phyloP scores from a whole-genome alignment of 345 rosid species.

The Angophora floribunda region DNA sequence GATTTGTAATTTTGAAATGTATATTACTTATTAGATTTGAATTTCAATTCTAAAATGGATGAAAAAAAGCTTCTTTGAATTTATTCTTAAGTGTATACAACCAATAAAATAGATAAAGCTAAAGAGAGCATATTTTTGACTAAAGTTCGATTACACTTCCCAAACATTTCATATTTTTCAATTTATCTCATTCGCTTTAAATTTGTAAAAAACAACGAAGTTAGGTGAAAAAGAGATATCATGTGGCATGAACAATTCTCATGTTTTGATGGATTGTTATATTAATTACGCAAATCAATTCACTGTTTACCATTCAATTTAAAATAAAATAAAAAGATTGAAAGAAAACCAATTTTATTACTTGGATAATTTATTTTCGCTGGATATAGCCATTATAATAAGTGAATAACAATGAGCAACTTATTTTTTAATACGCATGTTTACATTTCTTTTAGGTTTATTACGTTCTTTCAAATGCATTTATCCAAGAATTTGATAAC shows the following conservation, averaged over 20 bases:
- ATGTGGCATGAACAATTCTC: not conserved
- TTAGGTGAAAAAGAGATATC: not conserved
- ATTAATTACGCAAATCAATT: not conserved
- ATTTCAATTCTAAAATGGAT: not conserved
- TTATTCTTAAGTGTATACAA: not conserved
- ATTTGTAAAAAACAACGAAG: not conserved
- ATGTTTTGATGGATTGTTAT: not conserved
- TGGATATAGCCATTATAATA: not conserved
- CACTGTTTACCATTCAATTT: not conserved
- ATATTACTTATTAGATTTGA: not conserved
- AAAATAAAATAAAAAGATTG: not conserved
- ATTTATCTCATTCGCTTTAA: not conserved
- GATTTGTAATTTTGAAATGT: not conserved
- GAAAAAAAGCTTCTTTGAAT: not conserved
- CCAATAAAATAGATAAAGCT: not conserved
- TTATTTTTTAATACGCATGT: not conserved
- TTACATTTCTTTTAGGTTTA: not conserved
- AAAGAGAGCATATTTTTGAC: not conserved
- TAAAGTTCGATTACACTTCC: not conserved
- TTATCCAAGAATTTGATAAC: not conserved
- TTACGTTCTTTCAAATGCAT: not conserved
- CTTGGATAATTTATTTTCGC: not conserved
- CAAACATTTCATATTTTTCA: not conserved
- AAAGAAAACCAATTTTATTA: not conserved
- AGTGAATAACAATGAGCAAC: not conserved